phyloP scores from a whole-genome alignment of 2,329 filamentous ascomycete species.

The Penicillium palitans region DNA sequence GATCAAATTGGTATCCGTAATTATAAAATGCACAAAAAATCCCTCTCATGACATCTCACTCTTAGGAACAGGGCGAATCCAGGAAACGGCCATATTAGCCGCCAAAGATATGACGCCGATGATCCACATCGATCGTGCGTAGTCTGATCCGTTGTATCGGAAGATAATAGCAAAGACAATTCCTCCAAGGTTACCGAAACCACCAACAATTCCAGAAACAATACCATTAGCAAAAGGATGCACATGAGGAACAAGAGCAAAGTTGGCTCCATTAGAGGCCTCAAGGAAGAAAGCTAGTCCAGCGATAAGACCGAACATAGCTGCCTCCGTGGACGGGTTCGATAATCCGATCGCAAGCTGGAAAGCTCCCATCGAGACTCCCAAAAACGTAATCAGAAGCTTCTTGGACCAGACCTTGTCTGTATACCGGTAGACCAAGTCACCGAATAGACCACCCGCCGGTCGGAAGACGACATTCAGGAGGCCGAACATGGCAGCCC shows the following conservation, averaged over 20 bases:
- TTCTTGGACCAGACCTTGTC: conserved; percentile 64
- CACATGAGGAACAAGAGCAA: conserved; percentile 82
- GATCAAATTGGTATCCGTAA: background rate
- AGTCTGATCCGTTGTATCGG: conserved; percentile 69
- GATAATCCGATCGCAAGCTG: conserved; percentile 63
- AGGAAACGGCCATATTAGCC: conserved; percentile 65
- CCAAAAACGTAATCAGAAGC: conserved; percentile 58
- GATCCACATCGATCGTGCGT: conserved; percentile 74
- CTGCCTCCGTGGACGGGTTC: conserved; percentile 61
- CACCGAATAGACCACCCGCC: conserved; percentile 53
- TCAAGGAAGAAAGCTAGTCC: conserved; percentile 80
- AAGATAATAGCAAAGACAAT: conserved; percentile 83
- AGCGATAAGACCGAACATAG: conserved; percentile 75
- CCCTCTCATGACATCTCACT: conserved; percentile 43
- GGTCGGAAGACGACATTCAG: conserved; percentile 53
- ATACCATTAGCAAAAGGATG: conserved; percentile 79
- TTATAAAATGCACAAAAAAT: background rate
- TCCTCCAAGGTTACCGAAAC: conserved; percentile 79
- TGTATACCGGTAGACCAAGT: conserved; percentile 56
- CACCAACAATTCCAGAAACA: conserved; percentile 76
- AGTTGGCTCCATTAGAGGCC: conserved; percentile 82
- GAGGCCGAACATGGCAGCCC: conserved; percentile 57
- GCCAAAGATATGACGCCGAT: conserved; percentile 74
- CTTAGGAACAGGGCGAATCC: conserved; percentile 61
- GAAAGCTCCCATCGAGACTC: conserved; percentile 59